Evolutionary conservation across 2,329 filamentous ascomycete species (phyloP).

Genomic region (Xylaria sp.): DNA sequence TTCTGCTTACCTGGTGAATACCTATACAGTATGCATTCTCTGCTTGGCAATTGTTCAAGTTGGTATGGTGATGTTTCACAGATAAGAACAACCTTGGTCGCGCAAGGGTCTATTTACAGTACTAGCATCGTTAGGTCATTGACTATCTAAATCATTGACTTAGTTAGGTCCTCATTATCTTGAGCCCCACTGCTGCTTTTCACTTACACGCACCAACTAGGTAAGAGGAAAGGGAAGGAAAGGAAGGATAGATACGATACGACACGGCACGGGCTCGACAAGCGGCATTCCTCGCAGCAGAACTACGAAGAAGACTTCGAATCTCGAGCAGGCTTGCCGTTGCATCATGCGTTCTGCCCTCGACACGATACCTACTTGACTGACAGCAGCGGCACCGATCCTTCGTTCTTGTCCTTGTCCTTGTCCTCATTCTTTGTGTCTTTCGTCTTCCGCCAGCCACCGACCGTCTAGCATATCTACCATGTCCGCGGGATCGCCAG

Average conservation of each 20-base stretch:
- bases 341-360: slow-evolving; percentile 14
- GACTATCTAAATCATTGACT: background rate
- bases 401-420: slow-evolving; percentile 1
- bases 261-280: background rate
- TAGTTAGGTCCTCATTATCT: slow-evolving; percentile 2
- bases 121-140: slow-evolving; percentile 19
- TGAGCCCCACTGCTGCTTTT: slow-evolving; percentile 29
- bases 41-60: background rate
- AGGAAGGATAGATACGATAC: background rate
- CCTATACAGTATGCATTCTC: background rate
- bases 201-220: slow-evolving; percentile 4
- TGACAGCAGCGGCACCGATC: background rate
- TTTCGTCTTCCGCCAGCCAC: background rate
- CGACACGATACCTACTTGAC: background rate
- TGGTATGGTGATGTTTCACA: slow-evolving; percentile 5
- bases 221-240: background rate
- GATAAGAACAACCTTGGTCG: slow-evolving; percentile 26
- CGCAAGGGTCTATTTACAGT: slow-evolving; percentile 5
- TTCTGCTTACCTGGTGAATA: background rate
- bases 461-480: background rate
- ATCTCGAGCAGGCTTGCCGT: background rate
- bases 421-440: background rate
- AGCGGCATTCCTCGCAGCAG: background rate
- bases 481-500: slow-evolving; percentile 42
- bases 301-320: background rate